Conservation (phyloP, 768 basidiomycete genomes). For the Boletellus ananas region DNA sequence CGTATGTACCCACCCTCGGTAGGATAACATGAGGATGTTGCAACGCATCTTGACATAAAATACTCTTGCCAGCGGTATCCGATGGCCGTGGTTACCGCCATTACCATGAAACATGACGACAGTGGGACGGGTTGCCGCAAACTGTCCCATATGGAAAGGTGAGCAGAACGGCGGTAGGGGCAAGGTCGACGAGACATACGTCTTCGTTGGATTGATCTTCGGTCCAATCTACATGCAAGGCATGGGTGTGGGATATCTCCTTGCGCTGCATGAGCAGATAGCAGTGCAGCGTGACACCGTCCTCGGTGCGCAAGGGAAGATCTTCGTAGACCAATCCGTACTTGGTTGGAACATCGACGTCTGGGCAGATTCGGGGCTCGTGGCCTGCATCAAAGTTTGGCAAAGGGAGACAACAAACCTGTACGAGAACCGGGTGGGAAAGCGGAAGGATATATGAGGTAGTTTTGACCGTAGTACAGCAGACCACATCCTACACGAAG, state of each 20-base stretch:
- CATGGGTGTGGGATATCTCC: constrained; percentile 37
- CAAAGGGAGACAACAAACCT: constrained; percentile 41
- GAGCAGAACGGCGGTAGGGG: neutral
- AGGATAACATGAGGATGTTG: constrained; percentile 93
- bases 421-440: constrained; percentile 76
- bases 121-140: constrained; percentile 63
- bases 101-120: constrained; percentile 94
- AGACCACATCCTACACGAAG: constrained; percentile 56
- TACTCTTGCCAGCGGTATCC: constrained; percentile 80
- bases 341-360: constrained; percentile 67
- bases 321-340: constrained; percentile 75
- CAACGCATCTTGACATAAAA: constrained; percentile 83
- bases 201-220: constrained; percentile 53
- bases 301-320: constrained; percentile 66
- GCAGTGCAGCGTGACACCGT: constrained; percentile 66
- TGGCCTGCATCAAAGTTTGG: neutral
- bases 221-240: constrained; percentile 33
- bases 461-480: constrained; percentile 83
- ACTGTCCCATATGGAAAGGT: constrained; percentile 22
- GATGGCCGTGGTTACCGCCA: constrained; percentile 83
- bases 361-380: constrained; percentile 32
- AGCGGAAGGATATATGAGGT: constrained; percentile 86
- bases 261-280: constrained; percentile 72
- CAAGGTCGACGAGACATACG: constrained; percentile 32
- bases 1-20: constrained; percentile 65